phyloP scores from a whole-genome alignment of 805 yeast genomes.

The Barnettozyma salicaria region DNA sequence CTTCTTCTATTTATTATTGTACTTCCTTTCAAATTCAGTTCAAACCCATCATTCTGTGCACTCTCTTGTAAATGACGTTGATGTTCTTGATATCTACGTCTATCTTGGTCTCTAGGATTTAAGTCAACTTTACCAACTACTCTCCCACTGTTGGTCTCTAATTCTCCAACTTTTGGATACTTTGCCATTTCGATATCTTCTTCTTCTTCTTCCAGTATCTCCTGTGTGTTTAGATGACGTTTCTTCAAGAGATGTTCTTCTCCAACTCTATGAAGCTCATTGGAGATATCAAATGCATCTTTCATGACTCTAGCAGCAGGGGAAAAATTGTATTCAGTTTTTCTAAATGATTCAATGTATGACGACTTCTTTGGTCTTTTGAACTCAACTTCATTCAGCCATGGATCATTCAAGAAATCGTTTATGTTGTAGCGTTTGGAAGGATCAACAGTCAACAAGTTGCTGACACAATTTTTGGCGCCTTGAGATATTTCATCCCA shows the following conservation, averaged over 20 bases:
- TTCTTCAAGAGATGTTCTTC: conserved; percentile 21
- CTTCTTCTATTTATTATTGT: conserved; percentile 38
- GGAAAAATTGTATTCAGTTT: conserved; percentile 36
- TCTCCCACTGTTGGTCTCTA: conserved; percentile 20
- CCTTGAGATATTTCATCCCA: conserved; percentile 77
- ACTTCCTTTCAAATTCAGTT: conserved; percentile 32
- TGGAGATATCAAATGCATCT: conserved; percentile 81
- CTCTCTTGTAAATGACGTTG: conserved; percentile 11
- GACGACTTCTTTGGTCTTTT: conserved; percentile 20
- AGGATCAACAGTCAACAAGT: conserved; percentile 66
- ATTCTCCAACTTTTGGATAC: conserved; percentile 12
- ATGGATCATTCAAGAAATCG: conserved; percentile 64
- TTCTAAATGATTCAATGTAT: conserved; percentile 18
- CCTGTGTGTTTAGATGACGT: conserved; percentile 8
- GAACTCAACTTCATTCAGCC: conserved; percentile 38
- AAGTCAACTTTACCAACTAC: conserved; percentile 15
- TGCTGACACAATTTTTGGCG: conserved; percentile 63
- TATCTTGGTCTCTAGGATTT: conserved; percentile 7
- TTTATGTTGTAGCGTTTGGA: conserved; percentile 59
- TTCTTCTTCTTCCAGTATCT: conserved; percentile 26
- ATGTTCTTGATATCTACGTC: conserved; percentile 8
- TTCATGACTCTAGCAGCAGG: conserved; percentile 78
- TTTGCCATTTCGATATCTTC: conserved; percentile 13
- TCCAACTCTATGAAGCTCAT: conserved; percentile 67
- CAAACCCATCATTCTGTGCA: conserved; percentile 26